Evolutionary conservation across 805 yeast genomes (phyloP).

Genomic region (Wickerhamomyces bovis): DNA sequence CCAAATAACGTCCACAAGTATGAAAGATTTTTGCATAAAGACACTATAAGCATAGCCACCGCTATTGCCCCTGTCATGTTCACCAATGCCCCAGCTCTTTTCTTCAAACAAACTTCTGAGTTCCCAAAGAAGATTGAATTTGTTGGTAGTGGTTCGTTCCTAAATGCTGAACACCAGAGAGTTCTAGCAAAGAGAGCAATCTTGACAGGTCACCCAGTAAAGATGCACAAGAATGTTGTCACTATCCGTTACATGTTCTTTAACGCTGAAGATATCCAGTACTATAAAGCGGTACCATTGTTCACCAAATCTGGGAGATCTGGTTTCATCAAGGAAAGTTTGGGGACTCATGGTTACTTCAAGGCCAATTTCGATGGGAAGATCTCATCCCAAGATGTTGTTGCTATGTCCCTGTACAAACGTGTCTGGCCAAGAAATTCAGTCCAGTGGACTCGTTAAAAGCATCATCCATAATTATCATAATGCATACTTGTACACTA

Average conservation of each 20-base stretch:
- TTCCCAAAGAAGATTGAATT: slow-evolving; percentile 50
- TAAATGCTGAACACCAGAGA: slow-evolving; percentile 80
- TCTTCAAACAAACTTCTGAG: slow-evolving; percentile 54
- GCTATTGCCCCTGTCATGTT: slow-evolving; percentile 84
- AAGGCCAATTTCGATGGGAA: slow-evolving; percentile 93
- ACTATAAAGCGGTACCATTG: slow-evolving; percentile 86
- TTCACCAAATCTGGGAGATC: slow-evolving; percentile 90
- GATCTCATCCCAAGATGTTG: slow-evolving; percentile 83
- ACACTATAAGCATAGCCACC: slow-evolving; percentile 70
- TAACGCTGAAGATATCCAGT: slow-evolving; percentile 79
- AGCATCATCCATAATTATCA: background rate
- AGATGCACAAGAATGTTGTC: slow-evolving; percentile 87
- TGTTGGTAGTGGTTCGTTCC: slow-evolving; percentile 85
- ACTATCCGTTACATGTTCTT: slow-evolving; percentile 97
- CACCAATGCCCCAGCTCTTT: slow-evolving; percentile 78
- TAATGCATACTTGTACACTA: background rate
- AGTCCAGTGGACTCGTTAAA: slow-evolving; percentile 25
- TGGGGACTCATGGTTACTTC: slow-evolving; percentile 98
- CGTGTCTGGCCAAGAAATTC: slow-evolving; percentile 81
- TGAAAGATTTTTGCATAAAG: slow-evolving; percentile 79
- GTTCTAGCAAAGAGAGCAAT: slow-evolving; percentile 83
- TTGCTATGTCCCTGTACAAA: slow-evolving; percentile 90
- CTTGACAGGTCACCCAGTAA: slow-evolving; percentile 90
- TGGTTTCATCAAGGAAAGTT: slow-evolving; percentile 89
- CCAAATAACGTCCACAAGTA: slow-evolving; percentile 83